phyloP scores from a whole-genome alignment of 164 flowering plant genomes.

The Taxillus chinensis region DNA sequence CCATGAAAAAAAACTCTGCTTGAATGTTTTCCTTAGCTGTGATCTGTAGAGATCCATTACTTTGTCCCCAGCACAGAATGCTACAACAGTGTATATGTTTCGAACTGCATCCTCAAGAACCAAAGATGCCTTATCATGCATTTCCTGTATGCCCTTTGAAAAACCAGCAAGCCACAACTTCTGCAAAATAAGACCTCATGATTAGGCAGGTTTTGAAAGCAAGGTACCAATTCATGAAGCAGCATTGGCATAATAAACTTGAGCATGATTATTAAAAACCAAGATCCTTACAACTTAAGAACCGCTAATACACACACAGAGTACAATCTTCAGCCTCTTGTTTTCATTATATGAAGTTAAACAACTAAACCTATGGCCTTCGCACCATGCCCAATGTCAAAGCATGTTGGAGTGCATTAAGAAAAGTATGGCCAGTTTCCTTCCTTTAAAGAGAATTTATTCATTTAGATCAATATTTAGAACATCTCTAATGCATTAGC shows the following conservation, averaged over 20 bases:
- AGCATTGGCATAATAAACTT: no score
- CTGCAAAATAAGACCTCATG: constrained; percentile 31
- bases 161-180: constrained; percentile 98
- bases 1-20: constrained; percentile 79
- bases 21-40: constrained; percentile 64
- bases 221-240: neutral
- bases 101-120: constrained; percentile 98
- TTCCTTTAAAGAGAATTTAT: no score
- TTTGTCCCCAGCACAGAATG: constrained; percentile 94
- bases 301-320: no score
- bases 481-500: no score
- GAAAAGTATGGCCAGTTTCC: no score
- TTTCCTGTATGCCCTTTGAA: constrained; percentile 95
- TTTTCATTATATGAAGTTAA: no score
- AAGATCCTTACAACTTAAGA: no score
- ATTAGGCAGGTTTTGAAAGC: neutral
- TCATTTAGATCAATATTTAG: no score
- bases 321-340: no score
- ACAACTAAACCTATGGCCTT: no score
- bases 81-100: constrained; percentile 94
- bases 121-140: constrained; percentile 93
- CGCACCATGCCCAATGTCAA: no score
- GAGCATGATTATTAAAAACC: neutral
- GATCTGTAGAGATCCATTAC: constrained; percentile 88
- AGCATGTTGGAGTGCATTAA: no score